Evolutionary conservation across 2,329 filamentous ascomycete genomes (phyloP), one percentile per base, ranked within the genome.

Genomic region (Aspergillus pseudoterreus): DNA sequence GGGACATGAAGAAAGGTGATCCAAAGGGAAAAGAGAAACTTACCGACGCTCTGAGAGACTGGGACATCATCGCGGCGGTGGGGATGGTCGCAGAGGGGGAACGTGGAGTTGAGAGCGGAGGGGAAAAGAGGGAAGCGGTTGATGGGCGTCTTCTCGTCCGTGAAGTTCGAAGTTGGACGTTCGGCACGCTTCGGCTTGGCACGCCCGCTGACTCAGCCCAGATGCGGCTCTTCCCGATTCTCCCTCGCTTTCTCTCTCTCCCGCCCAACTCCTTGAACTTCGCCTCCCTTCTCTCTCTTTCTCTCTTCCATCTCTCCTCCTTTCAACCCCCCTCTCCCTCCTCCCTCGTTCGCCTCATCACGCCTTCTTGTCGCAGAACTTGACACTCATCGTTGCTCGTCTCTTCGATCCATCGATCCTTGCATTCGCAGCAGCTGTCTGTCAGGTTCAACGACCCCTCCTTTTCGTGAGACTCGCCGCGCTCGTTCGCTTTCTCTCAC

Each of bases 1-100:
- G 15, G 22, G 30, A 48, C 12, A 12, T 15, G n/a, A 21, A 30
- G 21, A 15, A 24, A 30, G 14, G 0, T 30, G 10, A 30, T 32
- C 1, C 6, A 36, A 2, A n/a, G 6, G 24, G 15, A 41, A 14
- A 32, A 39, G 50, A 51, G 43, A 35, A 5, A 64, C 77, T 66
- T 75, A 84, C 82, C 71, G 81, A 82, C 67, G 79, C 78, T 75
- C 81, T 79, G 73, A 83, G 73, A 70, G 81, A 79, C 72, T 82
- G 80, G 67, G 78, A 80, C 74, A 83, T 75, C 80, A 83, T 83
- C 71, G 62, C 71, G 67, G 64, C 63, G 64, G 58, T 63, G 65
- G 58, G 35, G 49, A 52, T 58, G 57, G 58, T 60, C 49, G 59
- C 60, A 62, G 64, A 64, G 57, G 59, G 55, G 60, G 57, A 53